Evolutionary conservation across 129 eudicot genomes (phyloP), one percentile per base, ranked within the genome.

Genomic region (Oenanthe sinensis): DNA sequence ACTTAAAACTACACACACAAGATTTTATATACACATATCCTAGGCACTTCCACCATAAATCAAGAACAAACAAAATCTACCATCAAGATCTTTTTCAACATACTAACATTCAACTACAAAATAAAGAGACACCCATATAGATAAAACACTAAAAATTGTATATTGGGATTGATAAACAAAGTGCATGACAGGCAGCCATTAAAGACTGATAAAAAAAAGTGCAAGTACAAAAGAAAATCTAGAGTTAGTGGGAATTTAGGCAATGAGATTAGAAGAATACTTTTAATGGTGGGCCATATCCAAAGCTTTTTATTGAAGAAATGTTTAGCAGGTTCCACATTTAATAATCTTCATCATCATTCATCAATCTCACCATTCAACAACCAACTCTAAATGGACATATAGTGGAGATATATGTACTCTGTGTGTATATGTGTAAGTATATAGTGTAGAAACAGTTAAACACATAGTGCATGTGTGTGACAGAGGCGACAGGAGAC

Each of bases 161-260:
- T 85, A 82, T 83, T 88, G 63, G 58, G 77, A 78, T 65, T 84
- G 78, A 86, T 22, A 77, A 40, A 79, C 68, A 77, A 77, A 52
- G 77, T 47, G 80, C 71, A 79, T 77, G 88, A 82, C 84, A 91
- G 90, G 84, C 84, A 91, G 90, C 86, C 90, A 82, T 88, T 86
- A 81, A 87, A 86, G 88, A 85, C 74, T 50, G 46, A 46, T 70
- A 74, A 76, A 82, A 80, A 67, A 78, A 79, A 14, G 78, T 22
- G 46, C 17, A 49, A 4, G 83, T 55, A 55, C 12, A 65, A 65
- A n/a, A 71, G 33, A n/a, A 75, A 76, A 68, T 76, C 20, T 42
- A 44, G 47, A 72, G 76, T 72, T 46, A 72, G 76, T 42, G 55
- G 76, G 76, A 72, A 72, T 72, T 22, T 20, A 72, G 76, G 37